phyloP scores from a whole-genome alignment of 1,139 yeast genomes.

The Pichia sp. region DNA sequence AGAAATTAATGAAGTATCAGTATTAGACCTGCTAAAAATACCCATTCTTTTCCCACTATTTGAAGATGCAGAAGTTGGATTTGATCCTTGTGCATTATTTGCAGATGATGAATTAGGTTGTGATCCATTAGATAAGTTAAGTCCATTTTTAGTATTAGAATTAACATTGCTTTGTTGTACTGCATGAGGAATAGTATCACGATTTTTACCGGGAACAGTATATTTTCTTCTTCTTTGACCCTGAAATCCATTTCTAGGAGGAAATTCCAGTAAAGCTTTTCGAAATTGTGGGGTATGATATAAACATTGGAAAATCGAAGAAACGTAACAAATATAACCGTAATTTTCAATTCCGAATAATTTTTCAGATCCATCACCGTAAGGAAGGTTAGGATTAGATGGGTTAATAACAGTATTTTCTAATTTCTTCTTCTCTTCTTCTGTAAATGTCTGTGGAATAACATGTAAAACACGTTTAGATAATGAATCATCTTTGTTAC shows the following conservation, averaged over 20 bases:
- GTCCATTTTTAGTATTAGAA: not conserved
- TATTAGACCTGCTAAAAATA: slow-evolving; percentile 7
- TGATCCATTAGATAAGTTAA: not conserved
- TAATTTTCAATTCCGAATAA: slow-evolving; percentile 93
- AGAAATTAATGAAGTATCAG: not conserved
- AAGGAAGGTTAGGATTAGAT: slow-evolving; percentile 30
- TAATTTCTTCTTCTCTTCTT: not conserved
- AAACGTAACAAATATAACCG: slow-evolving; percentile 93
- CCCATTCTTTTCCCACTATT: slow-evolving; percentile 4
- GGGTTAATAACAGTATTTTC: slow-evolving; percentile 7
- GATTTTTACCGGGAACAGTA: slow-evolving; percentile 33
- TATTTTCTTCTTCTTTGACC: slow-evolving; percentile 34
- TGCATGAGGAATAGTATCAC: slow-evolving; percentile 37
- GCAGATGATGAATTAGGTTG: not conserved
- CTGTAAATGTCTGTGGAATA: slow-evolving; percentile 4
- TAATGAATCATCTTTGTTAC: too few relatives aligned
- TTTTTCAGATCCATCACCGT: slow-evolving; percentile 64
- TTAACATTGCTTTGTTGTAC: not conserved
- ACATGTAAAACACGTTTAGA: not conserved
- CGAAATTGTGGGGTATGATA: slow-evolving; percentile 71
- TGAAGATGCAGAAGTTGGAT: not conserved
- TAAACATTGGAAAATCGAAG: slow-evolving; percentile 83
- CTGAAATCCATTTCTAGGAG: slow-evolving; percentile 28
- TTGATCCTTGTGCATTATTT: slow-evolving; percentile 1
- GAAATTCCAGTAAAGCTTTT: slow-evolving; percentile 45